These are phyloP conservation scores for Ceratopteris richardii DNA, from an alignment of 75 land plant genomes.

Conservation along the genomic window DNA sequence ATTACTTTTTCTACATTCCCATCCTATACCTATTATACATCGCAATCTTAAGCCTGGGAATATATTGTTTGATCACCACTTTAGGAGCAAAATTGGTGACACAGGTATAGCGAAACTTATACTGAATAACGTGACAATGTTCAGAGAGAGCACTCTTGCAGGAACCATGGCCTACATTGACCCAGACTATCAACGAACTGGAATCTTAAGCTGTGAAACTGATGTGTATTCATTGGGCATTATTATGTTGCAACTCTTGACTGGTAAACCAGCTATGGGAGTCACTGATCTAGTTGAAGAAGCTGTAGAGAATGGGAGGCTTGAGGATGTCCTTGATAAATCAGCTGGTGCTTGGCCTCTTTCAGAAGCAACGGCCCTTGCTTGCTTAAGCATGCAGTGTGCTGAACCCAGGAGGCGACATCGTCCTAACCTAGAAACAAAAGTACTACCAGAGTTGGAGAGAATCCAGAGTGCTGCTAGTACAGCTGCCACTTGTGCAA, in stretches of 20 bases:
- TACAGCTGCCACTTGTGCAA: neutral
- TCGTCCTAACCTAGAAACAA: neutral
- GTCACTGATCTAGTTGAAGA: slow-evolving; percentile 6
- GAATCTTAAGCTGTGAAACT: slow-evolving; percentile 7
- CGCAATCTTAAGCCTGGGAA: slow-evolving; percentile 33
- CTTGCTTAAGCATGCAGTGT: slow-evolving; percentile 3
- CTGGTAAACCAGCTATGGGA: slow-evolving; percentile 12
- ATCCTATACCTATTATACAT: slow-evolving; percentile 24
- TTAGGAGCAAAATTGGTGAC: slow-evolving; percentile 25
- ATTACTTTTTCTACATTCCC: slow-evolving; percentile 25
- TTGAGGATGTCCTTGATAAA: neutral
- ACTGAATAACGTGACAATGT: slow-evolving; percentile 4
- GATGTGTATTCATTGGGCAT: slow-evolving; percentile 17
- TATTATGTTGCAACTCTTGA: slow-evolving; percentile 16
- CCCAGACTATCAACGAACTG: slow-evolving; percentile 12
- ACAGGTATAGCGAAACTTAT: slow-evolving; percentile 32
- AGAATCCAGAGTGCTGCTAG: neutral
- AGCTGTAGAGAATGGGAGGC: slow-evolving; percentile 3
- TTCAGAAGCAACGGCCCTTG: slow-evolving; percentile 3
- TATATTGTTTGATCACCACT: slow-evolving; percentile 27
- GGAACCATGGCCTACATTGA: slow-evolving; percentile 7
- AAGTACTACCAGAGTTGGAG: neutral
- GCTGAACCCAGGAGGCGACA: neutral
- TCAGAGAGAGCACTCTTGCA: neutral
- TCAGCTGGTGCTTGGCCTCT: slow-evolving; percentile 14